phyloP scores from a whole-genome alignment of 2,329 filamentous ascomycete genomes.

The Simplicillium aogashimaense region DNA sequence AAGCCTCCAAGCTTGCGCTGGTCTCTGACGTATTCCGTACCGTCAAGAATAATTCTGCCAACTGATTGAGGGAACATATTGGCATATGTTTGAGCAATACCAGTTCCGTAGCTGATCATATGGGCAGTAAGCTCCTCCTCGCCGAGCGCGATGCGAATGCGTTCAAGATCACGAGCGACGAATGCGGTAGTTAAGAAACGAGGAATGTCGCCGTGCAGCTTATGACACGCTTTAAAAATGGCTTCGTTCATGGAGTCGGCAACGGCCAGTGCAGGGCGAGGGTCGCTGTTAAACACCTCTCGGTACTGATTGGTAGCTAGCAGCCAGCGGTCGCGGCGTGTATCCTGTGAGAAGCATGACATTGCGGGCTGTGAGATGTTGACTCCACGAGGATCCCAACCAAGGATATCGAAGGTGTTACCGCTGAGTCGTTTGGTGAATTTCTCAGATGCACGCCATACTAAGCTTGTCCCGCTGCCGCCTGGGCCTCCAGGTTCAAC shows the following conservation, averaged over 20 bases:
- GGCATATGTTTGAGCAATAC: constrained; percentile 40
- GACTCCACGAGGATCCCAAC: constrained; percentile 46
- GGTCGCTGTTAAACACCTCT: constrained; percentile 16
- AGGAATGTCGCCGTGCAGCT: constrained; percentile 31
- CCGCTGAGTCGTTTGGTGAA: constrained; percentile 30
- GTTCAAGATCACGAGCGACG: constrained; percentile 37
- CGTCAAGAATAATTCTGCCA: constrained; percentile 38
- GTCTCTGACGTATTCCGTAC: constrained; percentile 35
- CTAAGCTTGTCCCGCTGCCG: constrained; percentile 32
- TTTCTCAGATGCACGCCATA: constrained; percentile 25
- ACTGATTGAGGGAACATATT: constrained; percentile 38
- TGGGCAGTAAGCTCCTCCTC: constrained; percentile 39
- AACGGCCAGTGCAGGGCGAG: constrained; percentile 28
- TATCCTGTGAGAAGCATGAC: constrained; percentile 35
- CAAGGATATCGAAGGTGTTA: constrained; percentile 34
- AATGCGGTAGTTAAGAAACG: constrained; percentile 36
- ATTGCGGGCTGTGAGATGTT: constrained; percentile 34
- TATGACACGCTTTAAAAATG: constrained; percentile 30
- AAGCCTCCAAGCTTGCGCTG: constrained; percentile 35
- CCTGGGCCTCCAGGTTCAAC: constrained; percentile 41
- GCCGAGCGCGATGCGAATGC: constrained; percentile 32
- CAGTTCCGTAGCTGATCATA: constrained; percentile 40
- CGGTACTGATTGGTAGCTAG: constrained; percentile 27
- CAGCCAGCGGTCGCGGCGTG: constrained; percentile 35
- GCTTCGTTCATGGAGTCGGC: constrained; percentile 37